Evolutionary conservation across 1,284 basidiomycete species (phyloP).

Genomic region (Marasmius sp.): DNA sequence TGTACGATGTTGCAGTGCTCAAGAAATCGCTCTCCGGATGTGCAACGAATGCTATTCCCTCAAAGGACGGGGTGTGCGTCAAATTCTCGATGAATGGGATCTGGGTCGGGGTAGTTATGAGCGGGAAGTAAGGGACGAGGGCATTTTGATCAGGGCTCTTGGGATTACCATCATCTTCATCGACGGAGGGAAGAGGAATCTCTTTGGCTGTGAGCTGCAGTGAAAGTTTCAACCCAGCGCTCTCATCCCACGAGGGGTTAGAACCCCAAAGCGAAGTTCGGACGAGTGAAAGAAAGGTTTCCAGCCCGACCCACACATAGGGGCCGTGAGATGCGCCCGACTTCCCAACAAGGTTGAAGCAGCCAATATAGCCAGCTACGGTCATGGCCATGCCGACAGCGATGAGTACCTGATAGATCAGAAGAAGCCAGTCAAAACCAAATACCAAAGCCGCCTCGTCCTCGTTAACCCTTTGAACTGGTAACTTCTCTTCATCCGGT

Average conservation of each 20-base stretch:
- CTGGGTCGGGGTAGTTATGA: background rate
- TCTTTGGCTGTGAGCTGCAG: background rate
- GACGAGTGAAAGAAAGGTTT: background rate
- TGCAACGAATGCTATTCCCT: background rate
- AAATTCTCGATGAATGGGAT: background rate
- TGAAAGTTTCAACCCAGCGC: background rate
- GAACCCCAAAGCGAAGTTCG: background rate
- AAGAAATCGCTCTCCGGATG: background rate
- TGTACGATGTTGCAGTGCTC: background rate
- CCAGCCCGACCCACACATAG: conserved; percentile 1
- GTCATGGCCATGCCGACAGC: conserved; percentile 1
- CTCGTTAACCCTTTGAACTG: background rate
- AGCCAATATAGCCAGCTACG: conserved; percentile 2
- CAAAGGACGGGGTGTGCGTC: background rate
- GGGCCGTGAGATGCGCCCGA: background rate
- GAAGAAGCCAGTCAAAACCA: background rate
- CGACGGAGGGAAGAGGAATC: background rate
- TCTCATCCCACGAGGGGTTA: conserved; percentile 1
- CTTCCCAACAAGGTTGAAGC: conserved; percentile 2
- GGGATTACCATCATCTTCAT: no score
- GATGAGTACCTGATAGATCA: background rate
- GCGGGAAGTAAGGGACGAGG: background rate
- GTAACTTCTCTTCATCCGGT: background rate
- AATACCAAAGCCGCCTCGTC: background rate
- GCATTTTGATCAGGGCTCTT: background rate